phyloP scores from a whole-genome alignment of 1,139 yeast genomes.

The Lodderomyces jiufengensis region DNA sequence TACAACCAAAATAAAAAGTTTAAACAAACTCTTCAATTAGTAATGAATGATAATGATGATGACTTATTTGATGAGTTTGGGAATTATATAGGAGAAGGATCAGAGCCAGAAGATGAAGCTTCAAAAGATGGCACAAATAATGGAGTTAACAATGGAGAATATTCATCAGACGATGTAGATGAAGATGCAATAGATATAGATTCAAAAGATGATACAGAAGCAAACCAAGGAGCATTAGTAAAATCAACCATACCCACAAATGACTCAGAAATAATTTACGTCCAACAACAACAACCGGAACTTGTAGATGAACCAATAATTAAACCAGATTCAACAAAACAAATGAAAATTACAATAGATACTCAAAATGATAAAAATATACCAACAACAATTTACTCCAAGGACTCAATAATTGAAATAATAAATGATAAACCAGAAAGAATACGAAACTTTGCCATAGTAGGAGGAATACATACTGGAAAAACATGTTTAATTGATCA shows the following conservation, averaged over 20 bases:
- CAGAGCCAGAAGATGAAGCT: conserved; percentile 43
- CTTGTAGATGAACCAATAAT: conserved; percentile 57
- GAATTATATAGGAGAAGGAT: conserved; percentile 57
- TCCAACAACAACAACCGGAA: conserved; percentile 14
- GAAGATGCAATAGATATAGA: conserved; percentile 11
- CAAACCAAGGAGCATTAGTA: conserved; percentile 7
- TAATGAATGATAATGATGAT: conserved; percentile 10
- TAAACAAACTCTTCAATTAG: background rate
- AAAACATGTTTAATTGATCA: conserved; percentile 78
- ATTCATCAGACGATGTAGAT: conserved; percentile 15
- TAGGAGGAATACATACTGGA: conserved; percentile 86
- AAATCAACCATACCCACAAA: conserved; percentile 6
- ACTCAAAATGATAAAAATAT: conserved; percentile 30
- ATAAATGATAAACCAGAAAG: conserved; percentile 55
- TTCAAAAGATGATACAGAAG: conserved; percentile 6
- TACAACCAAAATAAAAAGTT: background rate
- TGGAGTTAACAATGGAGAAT: conserved; percentile 4
- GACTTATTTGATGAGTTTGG: conserved; percentile 83
- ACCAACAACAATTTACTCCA: conserved; percentile 60
- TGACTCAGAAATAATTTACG: conserved; percentile 23
- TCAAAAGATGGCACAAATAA: conserved; percentile 10
- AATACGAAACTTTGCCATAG: conserved; percentile 71
- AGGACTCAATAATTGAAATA: conserved; percentile 55
- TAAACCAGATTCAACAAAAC: conserved; percentile 45
- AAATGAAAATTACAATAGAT: conserved; percentile 42